phyloP scores from a whole-genome alignment of 73 alveolate genomes.

The Blepharisma japonicum region DNA sequence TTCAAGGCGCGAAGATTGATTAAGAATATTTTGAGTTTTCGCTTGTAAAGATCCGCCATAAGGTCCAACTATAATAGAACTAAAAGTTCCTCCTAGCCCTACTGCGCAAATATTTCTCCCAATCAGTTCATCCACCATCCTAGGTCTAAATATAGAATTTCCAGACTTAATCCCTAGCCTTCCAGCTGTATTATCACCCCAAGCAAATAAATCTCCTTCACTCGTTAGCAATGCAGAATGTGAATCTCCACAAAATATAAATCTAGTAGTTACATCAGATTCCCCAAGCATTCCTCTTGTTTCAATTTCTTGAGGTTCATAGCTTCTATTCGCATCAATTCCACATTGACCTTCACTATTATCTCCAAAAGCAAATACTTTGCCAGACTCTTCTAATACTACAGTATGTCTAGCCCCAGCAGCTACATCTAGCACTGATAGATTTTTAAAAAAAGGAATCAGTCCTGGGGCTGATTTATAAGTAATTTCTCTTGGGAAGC shows the following conservation, averaged over 20 bases:
- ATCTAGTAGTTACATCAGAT: neutral
- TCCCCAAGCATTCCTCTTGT: neutral
- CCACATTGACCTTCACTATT: conserved; percentile 69
- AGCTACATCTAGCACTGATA: conserved; percentile 44
- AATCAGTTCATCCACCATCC: conserved; percentile 11
- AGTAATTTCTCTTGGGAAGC: conserved; percentile 9
- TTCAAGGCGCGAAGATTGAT: too few relatives aligned
- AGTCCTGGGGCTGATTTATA: neutral
- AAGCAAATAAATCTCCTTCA: conserved; percentile 25
- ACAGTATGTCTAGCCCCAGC: conserved; percentile 70
- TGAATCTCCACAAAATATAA: conserved; percentile 29
- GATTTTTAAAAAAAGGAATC: too few relatives aligned
- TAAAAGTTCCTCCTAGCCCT: conserved; percentile 21
- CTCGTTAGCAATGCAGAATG: conserved; percentile 20
- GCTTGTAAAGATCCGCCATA: too few relatives aligned
- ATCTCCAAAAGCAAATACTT: conserved; percentile 63
- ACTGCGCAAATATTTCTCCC: neutral
- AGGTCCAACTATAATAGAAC: conserved; percentile 20
- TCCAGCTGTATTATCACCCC: conserved; percentile 36
- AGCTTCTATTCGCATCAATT: neutral
- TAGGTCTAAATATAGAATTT: neutral
- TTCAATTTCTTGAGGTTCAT: neutral
- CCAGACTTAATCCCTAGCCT: conserved; percentile 28
- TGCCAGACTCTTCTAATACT: conserved; percentile 42
- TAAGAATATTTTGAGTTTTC: too few relatives aligned